phyloP scores from a whole-genome alignment of 306 rosid genomes.

The Castanea crenata region DNA sequence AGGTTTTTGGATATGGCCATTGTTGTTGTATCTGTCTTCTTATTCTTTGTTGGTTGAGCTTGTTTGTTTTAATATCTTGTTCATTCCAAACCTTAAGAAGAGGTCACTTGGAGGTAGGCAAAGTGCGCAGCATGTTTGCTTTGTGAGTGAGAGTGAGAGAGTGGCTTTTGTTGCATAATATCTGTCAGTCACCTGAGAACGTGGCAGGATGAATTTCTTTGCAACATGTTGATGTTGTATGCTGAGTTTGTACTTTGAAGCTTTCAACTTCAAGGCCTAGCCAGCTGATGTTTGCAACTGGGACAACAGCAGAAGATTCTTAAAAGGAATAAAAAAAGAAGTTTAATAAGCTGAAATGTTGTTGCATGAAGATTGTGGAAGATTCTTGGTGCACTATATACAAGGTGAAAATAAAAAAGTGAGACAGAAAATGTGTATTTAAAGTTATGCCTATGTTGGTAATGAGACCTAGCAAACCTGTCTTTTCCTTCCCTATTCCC shows the following conservation, averaged over 20 bases:
- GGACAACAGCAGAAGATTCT: background rate
- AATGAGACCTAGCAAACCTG: too few species aligned
- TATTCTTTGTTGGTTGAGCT: background rate
- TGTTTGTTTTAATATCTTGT: slow-evolving; percentile 7
- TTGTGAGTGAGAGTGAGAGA: background rate
- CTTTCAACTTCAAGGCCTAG: background rate
- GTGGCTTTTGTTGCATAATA: background rate
- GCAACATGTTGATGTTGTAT: too few species aligned
- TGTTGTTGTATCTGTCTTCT: background rate
- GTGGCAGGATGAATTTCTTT: slow-evolving; percentile 34
- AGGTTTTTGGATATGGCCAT: slow-evolving; percentile 51
- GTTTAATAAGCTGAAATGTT: too few species aligned
- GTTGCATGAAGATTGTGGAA: too few species aligned
- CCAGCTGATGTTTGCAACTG: slow-evolving; percentile 17
- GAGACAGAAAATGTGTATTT: too few species aligned
- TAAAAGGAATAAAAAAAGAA: background rate
- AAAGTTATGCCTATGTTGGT: too few species aligned
- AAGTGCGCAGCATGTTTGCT: slow-evolving; percentile 49
- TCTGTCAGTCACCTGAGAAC: slow-evolving; percentile 30
- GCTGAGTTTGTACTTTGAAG: background rate
- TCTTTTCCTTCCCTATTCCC: too few species aligned
- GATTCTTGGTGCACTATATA: too few species aligned
- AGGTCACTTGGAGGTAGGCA: slow-evolving; percentile 51
- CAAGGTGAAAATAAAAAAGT: too few species aligned
- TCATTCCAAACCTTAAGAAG: slow-evolving; percentile 6